These are phyloP conservation scores for Chlamydomonas incerta DNA, from an alignment of 139 green algal genomes.

Conservation along the genomic window DNA sequence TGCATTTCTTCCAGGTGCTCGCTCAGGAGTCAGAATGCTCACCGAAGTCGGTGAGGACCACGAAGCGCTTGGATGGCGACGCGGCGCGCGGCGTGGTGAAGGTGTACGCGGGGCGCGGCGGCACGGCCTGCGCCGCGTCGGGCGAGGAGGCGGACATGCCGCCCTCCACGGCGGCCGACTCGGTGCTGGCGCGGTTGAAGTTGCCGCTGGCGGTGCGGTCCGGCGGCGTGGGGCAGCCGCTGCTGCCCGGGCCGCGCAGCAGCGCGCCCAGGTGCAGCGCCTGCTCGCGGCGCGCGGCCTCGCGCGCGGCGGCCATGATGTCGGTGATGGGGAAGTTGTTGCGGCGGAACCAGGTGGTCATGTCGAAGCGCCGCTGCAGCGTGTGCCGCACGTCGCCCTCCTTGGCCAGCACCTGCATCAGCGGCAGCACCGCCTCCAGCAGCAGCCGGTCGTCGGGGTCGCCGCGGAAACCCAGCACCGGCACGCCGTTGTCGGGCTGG, in stretches of 20 bases:
- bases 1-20: too few relatives aligned
- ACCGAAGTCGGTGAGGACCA: slow-evolving; percentile 87
- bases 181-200: not conserved
- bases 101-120: not conserved
- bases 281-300: not conserved
- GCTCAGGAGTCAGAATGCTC: too few relatives aligned
- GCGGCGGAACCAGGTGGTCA: slow-evolving; percentile 75
- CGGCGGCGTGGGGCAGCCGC: too few relatives aligned
- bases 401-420: slow-evolving; percentile 67
- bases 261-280: not conserved
- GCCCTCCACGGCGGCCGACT: not conserved
- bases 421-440: slow-evolving; percentile 83
- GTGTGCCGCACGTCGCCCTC: slow-evolving; percentile 70
- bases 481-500: slow-evolving; percentile 91
- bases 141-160: not conserved
- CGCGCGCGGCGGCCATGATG: slow-evolving; percentile 3
- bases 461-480: slow-evolving; percentile 84
- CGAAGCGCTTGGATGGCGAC: slow-evolving; percentile 7
- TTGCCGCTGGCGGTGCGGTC: not conserved
- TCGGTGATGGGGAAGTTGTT: slow-evolving; percentile 58
- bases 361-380: slow-evolving; percentile 83
- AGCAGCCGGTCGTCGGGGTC: slow-evolving; percentile 86
- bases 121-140: too few relatives aligned
- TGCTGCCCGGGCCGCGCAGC: not conserved
- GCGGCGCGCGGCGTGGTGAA: not conserved